A percentile compares a stretch with the other conserved stretches of the same genome.
These are phyloP conservation scores for Alternaria consortialis DNA, from an alignment of 2,329 filamentous ascomycete genomes.

Conservation along the genomic window DNA sequence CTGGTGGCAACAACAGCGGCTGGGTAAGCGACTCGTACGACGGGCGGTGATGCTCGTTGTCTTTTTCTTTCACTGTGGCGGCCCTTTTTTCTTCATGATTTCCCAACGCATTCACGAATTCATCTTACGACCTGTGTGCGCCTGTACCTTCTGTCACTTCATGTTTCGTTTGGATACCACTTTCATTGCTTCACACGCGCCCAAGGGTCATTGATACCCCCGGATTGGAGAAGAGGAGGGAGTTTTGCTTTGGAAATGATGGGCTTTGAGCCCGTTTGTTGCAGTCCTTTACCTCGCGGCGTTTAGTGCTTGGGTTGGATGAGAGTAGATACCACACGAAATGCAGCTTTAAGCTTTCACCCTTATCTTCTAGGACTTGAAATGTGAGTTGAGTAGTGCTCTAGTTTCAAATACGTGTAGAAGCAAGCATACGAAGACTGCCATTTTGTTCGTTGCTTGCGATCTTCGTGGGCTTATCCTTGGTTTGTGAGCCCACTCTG, in stretches of 20 bases:
- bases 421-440: background rate
- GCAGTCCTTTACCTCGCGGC: background rate
- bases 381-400: background rate
- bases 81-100: constrained; percentile 1
- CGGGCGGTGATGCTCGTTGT: constrained; percentile 10
- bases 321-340: constrained; percentile 15
- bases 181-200: constrained; percentile 22
- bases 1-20: constrained; percentile 40
- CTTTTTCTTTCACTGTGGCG: background rate
- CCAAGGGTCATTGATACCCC: constrained; percentile 26
- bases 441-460: background rate
- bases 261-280: background rate
- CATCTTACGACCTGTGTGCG: constrained; percentile 4
- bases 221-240: constrained; percentile 14
- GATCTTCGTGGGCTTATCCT: background rate
- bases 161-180: constrained; percentile 27
- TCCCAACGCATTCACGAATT: constrained; percentile 18
- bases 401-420: background rate
- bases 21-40: constrained; percentile 49
- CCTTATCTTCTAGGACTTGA: background rate
- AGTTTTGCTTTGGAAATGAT: constrained; percentile 9
- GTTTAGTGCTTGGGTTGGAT: constrained; percentile 12
- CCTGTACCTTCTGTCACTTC: constrained; percentile 9
- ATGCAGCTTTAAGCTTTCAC: background rate
- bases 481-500: too few relatives aligned